Evolutionary conservation across 2,329 filamentous ascomycete species (phyloP), one percentile per base, ranked within the genome.

Genomic region (Aureobasidium sp.): DNA sequence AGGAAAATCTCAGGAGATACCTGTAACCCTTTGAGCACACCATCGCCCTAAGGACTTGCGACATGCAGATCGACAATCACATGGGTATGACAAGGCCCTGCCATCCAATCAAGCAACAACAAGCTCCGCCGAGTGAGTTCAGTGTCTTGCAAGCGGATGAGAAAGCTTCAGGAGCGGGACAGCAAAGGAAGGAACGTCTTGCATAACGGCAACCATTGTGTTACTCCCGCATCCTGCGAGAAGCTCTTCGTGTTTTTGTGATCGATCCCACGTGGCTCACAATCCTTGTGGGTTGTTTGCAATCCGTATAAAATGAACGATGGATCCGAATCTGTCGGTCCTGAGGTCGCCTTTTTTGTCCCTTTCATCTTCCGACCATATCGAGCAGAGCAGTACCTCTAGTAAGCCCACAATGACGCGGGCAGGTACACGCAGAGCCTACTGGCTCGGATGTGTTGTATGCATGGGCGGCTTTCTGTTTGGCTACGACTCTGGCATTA

Each of bases 381-480:
- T n/a, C 4, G 25, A 30, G 17, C 47, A n/a, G 12, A 24, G 10
- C n/a, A 32, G 11, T 37, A 16, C 47, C 19, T 40, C 17, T n/a
- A n/a, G 34, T 35, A 14, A 40, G 21, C 25, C 29, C 24, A 39
- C 22, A n/a, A 55, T 52, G 54, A 51, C 47, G 34, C 47, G 47
- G 7, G 16, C 64, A 19, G 74, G 73, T 21, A 70, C 64, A 50
- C 58, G 75, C 29, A 67, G 76, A 53, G 74, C 74, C 25, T 79
- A 78, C 61, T 79, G 71, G 70, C 68, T 79, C 8, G 75, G 74
- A 2, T 66, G 66, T 1, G 71, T 79, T 3, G 71, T 78, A 11
- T 79, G 75, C 58, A 72, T 76, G 57, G 76, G 75, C 6, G 76
- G 76, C 1, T 75, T 76, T 57, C 60, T 75, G 1, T 72, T 74